Evolutionary conservation across 257 asterid genomes (phyloP), one percentile per base, ranked within the genome.

Genomic region (Penstemon newberryi): DNA sequence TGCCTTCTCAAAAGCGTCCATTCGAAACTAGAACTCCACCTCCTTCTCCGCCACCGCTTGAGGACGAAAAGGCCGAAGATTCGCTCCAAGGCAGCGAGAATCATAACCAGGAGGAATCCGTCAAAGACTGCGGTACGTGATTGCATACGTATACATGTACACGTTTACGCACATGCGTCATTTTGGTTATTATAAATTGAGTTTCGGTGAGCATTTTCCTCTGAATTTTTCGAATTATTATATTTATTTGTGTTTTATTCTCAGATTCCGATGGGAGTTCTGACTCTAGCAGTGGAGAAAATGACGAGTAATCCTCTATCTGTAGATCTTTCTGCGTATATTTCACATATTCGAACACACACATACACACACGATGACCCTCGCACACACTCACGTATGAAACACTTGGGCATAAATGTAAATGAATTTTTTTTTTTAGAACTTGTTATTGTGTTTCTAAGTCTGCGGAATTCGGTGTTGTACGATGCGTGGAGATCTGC

Each of bases 1-100:
- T 90, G 97, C 97, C 96, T 67, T 84, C 95, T 15, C 90, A 85
- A 66, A 91, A 84, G 84, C 95, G 87, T 37, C 66, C 90, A 19
- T 72, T 74, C 61, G 89, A 84, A 33, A 59, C 84, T 60, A 13
- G 81, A 42, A 55, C 87, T 62, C 77, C 88, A 25, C 89, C 94
- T 46, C 81, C 85, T 69, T 75, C 84, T 13, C 81, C 83, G 13
- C 80, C 78, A 49, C 72, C 70, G 83, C 77, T 56, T 38, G 79
- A 80, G 50, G 89, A 78, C 61, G 87, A 81, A 62, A 75, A 73
- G 12, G 74, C 74, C 62, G 91, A 84, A 61, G 92, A 86, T 75
- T 77, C 79, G 74, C 79, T 51, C 55, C 81, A 67, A 66, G 75
- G 61, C 71, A 73, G 76, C 72, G 88, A 75, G 69, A 81, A 86